Conservation (phyloP, 139 green algal species). For the Desmodesmus armatus region DNA sequence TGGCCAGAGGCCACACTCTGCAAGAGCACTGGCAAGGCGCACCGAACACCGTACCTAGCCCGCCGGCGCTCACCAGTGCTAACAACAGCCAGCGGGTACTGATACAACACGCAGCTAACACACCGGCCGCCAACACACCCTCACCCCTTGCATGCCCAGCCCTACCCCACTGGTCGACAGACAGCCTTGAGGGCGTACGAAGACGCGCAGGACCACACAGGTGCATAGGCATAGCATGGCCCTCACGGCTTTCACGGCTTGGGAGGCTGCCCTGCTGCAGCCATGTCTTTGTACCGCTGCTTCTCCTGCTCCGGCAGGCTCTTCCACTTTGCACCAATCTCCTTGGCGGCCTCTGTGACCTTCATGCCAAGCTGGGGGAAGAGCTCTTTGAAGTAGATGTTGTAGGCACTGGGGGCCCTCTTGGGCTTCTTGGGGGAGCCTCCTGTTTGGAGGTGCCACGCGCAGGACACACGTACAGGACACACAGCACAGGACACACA, state of each 20-base stretch:
- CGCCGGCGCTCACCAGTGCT: no score
- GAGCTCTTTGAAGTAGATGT: not conserved
- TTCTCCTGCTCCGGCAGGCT: constrained; percentile 4
- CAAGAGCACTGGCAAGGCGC: no score
- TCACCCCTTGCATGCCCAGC: not conserved
- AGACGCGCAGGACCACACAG: not conserved
- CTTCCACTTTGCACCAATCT: constrained; percentile 12
- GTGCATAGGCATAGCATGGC: not conserved
- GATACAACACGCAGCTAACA: no score
- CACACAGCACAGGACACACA: no score
- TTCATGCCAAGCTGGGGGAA: not conserved
- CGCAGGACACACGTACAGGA: not conserved
- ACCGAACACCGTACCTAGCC: no score
- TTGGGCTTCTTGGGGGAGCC: not conserved
- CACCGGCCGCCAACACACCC: not conserved
- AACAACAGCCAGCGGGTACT: no score
- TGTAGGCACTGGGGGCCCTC: constrained; percentile 12
- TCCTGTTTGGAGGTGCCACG: not conserved
- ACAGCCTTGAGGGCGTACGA: not conserved
- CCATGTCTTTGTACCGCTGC: not conserved
- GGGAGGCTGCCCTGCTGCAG: not conserved
- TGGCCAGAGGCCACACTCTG: no score
- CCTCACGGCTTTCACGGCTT: not conserved
- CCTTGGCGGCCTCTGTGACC: not conserved
- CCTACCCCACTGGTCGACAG: no score